Conservation (phyloP, 768 basidiomycete species). For the Tricholoma hemisulphureum region DNA sequence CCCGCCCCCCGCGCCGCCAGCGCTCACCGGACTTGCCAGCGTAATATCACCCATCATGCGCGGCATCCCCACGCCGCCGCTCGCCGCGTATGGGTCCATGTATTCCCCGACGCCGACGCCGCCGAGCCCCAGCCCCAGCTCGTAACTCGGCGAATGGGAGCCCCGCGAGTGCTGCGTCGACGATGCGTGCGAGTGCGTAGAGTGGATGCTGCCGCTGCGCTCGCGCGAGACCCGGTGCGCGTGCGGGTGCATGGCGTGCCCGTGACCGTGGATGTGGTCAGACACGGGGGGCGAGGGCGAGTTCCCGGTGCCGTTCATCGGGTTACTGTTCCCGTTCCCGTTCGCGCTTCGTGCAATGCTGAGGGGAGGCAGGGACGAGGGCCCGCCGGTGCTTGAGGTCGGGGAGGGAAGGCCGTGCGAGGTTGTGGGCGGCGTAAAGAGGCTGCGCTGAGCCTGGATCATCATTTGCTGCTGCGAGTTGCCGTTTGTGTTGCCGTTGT, state of each 20-base stretch:
- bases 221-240: background rate
- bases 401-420: conserved; percentile 36
- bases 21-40: background rate
- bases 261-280: too few relatives aligned
- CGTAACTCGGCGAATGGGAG: background rate
- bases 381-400: background rate
- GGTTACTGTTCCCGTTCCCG: too few relatives aligned
- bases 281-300: background rate
- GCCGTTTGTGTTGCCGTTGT: conserved; percentile 14
- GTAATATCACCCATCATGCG: background rate
- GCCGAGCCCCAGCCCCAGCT: background rate
- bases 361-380: background rate
- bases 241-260: too few relatives aligned
- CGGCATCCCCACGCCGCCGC: background rate
- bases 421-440: conserved; percentile 44
- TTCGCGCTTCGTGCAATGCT: too few relatives aligned
- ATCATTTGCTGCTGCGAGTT: conserved; percentile 21
- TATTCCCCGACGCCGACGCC: background rate
- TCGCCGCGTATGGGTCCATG: background rate
- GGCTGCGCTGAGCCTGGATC: conserved; percentile 31
- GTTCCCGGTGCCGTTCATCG: background rate
- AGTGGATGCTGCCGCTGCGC: background rate
- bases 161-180: background rate
- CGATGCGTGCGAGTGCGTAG: background rate
- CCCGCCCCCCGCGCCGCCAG: background rate